A percentile compares a stretch with the other conserved stretches of the same genome.
Conservation (phyloP, 2,329 filamentous ascomycete genomes). For the Magnaporthales sp. region DNA sequence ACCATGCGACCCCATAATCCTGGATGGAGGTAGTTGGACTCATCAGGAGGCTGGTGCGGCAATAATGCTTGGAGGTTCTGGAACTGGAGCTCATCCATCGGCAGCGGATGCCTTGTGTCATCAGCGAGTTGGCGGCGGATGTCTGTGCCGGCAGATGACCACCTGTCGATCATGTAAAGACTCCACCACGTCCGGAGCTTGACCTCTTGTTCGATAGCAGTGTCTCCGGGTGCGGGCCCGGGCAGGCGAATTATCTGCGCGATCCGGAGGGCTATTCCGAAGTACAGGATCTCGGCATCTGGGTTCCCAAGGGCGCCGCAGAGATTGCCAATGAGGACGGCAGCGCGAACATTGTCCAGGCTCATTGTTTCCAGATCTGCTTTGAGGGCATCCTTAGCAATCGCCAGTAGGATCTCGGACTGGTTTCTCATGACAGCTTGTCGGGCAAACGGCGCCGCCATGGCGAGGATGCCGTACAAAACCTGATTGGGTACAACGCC, state of each 20-base stretch:
- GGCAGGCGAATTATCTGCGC: background rate
- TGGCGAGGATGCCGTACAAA: background rate
- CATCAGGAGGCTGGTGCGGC: background rate
- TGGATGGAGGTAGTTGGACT: background rate
- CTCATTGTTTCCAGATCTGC: background rate
- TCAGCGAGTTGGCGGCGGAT: background rate
- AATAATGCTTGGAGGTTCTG: background rate
- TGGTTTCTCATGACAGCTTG: background rate
- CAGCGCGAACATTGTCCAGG: background rate
- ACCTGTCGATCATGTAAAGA: constrained; percentile 6
- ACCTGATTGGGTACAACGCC: background rate
- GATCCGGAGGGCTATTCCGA: background rate
- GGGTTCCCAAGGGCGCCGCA: background rate
- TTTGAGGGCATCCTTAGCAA: background rate
- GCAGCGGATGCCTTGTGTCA: background rate
- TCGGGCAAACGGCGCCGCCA: background rate
- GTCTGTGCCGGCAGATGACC: constrained; percentile 2
- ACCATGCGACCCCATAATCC: constrained; percentile 6
- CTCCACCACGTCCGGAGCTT: constrained; percentile 4
- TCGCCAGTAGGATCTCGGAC: background rate
- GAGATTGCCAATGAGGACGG: background rate
- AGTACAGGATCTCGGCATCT: background rate
- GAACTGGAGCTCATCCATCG: constrained; percentile 5
- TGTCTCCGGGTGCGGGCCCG: background rate
- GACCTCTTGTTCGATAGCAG: background rate